These are phyloP conservation scores for Arthrobotrys pseudoclavata DNA, from an alignment of 2,329 filamentous ascomycete genomes.

Conservation along the genomic window DNA sequence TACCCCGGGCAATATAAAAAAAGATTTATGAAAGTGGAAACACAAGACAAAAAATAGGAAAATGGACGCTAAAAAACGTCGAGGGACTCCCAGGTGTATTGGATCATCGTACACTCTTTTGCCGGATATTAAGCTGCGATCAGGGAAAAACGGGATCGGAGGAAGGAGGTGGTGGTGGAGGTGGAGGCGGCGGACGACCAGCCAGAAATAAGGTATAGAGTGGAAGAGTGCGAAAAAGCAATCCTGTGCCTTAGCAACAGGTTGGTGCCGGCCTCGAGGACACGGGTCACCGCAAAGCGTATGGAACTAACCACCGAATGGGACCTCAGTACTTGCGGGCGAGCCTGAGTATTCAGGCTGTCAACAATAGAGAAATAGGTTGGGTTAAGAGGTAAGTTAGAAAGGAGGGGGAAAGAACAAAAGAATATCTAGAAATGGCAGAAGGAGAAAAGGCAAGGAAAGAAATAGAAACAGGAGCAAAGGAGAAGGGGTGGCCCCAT, in stretches of 20 bases:
- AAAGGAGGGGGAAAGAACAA: constrained; percentile 60
- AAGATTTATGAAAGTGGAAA: constrained; percentile 62
- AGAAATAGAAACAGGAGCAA: constrained; percentile 57
- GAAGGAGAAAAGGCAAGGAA: constrained; percentile 60
- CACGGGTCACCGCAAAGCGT: constrained; percentile 60
- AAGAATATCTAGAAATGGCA: constrained; percentile 57
- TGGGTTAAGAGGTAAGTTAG: constrained; percentile 57
- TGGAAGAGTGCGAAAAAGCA: constrained; percentile 63
- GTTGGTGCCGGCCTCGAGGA: constrained; percentile 60
- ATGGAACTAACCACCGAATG: constrained; percentile 61
- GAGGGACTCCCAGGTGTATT: constrained; percentile 60
- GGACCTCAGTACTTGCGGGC: constrained; percentile 61
- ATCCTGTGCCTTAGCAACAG: constrained; percentile 60
- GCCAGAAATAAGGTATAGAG: constrained; percentile 62
- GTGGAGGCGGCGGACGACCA: constrained; percentile 59
- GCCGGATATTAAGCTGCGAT: constrained; percentile 62
- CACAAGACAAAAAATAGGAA: constrained; percentile 61
- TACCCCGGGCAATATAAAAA: constrained; percentile 59
- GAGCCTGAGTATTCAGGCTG: constrained; percentile 61
- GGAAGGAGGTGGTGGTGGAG: constrained; percentile 62
- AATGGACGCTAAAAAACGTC: constrained; percentile 62
- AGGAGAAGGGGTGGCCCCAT: constrained; percentile 53
- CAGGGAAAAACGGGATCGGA: constrained; percentile 59
- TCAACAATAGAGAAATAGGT: constrained; percentile 60
- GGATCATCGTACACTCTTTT: constrained; percentile 62